These are phyloP conservation scores for Mercurialis annua DNA, from an alignment of 345 rosid species.

Conservation along the genomic window DNA sequence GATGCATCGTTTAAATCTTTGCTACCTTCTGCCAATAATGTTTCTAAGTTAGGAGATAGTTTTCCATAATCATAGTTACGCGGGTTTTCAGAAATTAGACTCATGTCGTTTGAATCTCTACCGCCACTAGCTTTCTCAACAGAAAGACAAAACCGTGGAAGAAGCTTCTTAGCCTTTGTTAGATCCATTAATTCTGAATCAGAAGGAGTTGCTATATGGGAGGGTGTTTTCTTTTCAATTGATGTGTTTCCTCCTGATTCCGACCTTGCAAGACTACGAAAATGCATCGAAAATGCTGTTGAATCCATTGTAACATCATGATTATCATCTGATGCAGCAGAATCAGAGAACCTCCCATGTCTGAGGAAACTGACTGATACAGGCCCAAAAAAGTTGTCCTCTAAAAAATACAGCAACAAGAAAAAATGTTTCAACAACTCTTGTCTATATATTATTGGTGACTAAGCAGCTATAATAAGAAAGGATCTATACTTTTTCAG, in stretches of 20 bases:
- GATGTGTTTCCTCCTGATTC: conserved; percentile 53
- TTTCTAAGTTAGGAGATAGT: conserved; percentile 71
- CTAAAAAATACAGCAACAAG: conserved; percentile 33
- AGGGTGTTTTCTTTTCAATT: conserved; percentile 56
- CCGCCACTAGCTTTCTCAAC: conserved; percentile 51
- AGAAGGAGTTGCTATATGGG: conserved; percentile 33
- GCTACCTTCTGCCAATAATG: conserved; percentile 55
- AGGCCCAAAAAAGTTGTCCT: conserved; percentile 79
- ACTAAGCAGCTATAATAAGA: too few relatives aligned
- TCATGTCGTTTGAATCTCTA: conserved; percentile 81
- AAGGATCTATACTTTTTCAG: too few relatives aligned
- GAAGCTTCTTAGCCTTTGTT: conserved; percentile 46
- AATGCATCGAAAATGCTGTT: conserved; percentile 88
- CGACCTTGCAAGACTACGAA: conserved; percentile 68
- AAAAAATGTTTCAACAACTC: conserved; percentile 19
- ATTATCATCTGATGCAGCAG: conserved; percentile 62
- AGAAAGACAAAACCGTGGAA: conserved; percentile 26
- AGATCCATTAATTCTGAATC: conserved; percentile 58
- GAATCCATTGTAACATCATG: conserved; percentile 93
- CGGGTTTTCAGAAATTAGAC: conserved; percentile 65
- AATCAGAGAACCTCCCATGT: conserved; percentile 61
- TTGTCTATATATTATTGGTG: too few relatives aligned
- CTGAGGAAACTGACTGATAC: conserved; percentile 78
- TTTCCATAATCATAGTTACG: conserved; percentile 58
- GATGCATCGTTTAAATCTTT: conserved; percentile 29